Percentiles rank a stretch among this genome's conserved stretches.
Evolutionary conservation across 2,329 filamentous ascomycete genomes (phyloP).

Genomic region (Colletotrichum australisinense): DNA sequence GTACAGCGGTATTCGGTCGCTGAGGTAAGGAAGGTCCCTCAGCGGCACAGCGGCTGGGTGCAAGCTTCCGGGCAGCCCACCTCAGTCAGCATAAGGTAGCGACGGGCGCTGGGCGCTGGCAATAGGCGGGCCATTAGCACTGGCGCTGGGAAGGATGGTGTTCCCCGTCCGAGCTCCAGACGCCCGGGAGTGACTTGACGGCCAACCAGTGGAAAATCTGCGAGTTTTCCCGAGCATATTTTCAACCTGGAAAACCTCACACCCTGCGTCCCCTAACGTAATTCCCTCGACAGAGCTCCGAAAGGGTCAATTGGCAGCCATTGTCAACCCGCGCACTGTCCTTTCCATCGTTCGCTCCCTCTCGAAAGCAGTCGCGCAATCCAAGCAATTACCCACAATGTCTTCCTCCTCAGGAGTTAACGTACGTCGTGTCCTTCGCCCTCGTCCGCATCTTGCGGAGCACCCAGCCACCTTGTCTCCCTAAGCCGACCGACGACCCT

Average conservation of each 20-base stretch:
- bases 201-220: slow-evolving; percentile 51
- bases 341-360: slow-evolving; percentile 48
- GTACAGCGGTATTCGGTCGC: background rate
- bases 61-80: slow-evolving; percentile 1
- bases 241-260: slow-evolving; percentile 50
- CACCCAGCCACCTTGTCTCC: slow-evolving; percentile 18
- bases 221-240: slow-evolving; percentile 60
- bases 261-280: slow-evolving; percentile 48
- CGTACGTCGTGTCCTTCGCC: slow-evolving; percentile 57
- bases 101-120: background rate
- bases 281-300: slow-evolving; percentile 51
- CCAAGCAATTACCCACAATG: slow-evolving; percentile 63
- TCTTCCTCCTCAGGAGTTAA: slow-evolving; percentile 77
- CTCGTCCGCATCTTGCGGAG: slow-evolving; percentile 17
- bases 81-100: slow-evolving; percentile 9
- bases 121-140: slow-evolving; percentile 2
- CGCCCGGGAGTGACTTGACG: slow-evolving; percentile 27
- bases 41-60: slow-evolving; percentile 3
- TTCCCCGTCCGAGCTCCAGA: slow-evolving; percentile 46
- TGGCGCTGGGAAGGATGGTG: slow-evolving; percentile 20
- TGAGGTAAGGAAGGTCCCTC: background rate
- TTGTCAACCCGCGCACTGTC: slow-evolving; percentile 50
- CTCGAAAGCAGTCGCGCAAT: slow-evolving; percentile 53
- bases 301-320: slow-evolving; percentile 59
- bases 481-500: slow-evolving; percentile 27